These are phyloP conservation scores for Aspergillus affinis DNA, from an alignment of 495 filamentous ascomycete genomes.

Conservation along the genomic window DNA sequence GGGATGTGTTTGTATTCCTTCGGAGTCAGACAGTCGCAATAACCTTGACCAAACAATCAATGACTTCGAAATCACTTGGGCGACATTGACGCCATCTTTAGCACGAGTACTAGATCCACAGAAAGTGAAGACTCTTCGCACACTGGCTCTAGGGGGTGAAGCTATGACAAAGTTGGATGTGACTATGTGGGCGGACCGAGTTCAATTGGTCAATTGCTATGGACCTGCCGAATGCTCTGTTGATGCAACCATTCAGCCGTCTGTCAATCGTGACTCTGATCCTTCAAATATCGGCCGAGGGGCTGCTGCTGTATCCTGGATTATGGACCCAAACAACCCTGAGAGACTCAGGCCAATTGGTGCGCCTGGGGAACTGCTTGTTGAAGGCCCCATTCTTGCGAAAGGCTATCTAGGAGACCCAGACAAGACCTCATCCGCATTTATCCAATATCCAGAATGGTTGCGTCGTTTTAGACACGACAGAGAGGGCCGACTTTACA, in stretches of 20 bases:
- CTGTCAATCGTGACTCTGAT: neutral
- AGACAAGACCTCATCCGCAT: constrained; percentile 27
- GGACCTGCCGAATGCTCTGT: constrained; percentile 17
- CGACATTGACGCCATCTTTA: constrained; percentile 40
- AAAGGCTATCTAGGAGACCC: constrained; percentile 36
- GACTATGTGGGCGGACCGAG: constrained; percentile 32
- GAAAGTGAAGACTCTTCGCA: constrained; percentile 36
- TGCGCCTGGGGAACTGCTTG: constrained; percentile 37
- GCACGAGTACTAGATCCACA: constrained; percentile 28
- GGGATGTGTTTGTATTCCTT: constrained; percentile 54
- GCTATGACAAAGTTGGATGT: constrained; percentile 36
- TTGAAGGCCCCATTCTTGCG: constrained; percentile 40
- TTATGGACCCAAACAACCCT: constrained; percentile 32
- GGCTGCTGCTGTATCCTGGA: constrained; percentile 22
- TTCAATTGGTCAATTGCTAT: constrained; percentile 43
- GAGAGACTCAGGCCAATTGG: constrained; percentile 37
- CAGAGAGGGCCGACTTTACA: constrained; percentile 24
- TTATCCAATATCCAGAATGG: constrained; percentile 37
- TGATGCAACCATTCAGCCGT: neutral
- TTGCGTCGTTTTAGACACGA: constrained; percentile 26
- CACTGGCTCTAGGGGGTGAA: constrained; percentile 43
- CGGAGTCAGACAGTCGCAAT: constrained; percentile 41
- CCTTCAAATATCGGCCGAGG: constrained; percentile 1
- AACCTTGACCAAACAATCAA: constrained; percentile 29
- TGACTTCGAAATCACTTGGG: constrained; percentile 27